phyloP scores from a whole-genome alignment of 768 basidiomycete species.

The Fistulinella prunicolor region DNA sequence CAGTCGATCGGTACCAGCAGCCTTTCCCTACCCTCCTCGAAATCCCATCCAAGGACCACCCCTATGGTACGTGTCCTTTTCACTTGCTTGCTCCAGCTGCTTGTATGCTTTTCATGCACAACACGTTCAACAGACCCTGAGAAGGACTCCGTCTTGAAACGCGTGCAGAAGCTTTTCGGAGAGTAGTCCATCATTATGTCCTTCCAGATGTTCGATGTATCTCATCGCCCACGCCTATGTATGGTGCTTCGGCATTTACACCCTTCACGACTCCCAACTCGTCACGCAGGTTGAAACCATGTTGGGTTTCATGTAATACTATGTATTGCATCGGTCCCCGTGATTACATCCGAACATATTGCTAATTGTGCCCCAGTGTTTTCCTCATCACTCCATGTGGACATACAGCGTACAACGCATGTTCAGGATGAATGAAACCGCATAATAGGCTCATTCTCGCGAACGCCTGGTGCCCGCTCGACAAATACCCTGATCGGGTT shows the following conservation, averaged over 20 bases:
- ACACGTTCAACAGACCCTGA: constrained; percentile 67
- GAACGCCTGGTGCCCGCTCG: constrained; percentile 60
- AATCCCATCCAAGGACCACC: constrained; percentile 98
- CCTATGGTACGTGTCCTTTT: constrained; percentile 70
- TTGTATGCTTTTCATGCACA: constrained; percentile 12
- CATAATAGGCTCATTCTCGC: constrained; percentile 70
- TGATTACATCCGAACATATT: constrained; percentile 13
- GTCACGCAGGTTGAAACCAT: constrained; percentile 18
- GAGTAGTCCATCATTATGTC: constrained; percentile 59
- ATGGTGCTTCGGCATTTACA: constrained; percentile 7
- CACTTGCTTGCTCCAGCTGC: background rate
- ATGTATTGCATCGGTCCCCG: constrained; percentile 24
- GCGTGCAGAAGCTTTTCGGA: constrained; percentile 95
- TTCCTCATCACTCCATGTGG: constrained; percentile 12
- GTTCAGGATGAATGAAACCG: constrained; percentile 51
- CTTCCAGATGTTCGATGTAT: constrained; percentile 11
- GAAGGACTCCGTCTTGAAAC: constrained; percentile 93
- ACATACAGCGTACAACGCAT: constrained; percentile 7
- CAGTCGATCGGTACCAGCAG: constrained; percentile 93
- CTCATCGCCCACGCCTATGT: constrained; percentile 10
- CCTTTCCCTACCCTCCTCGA: constrained; percentile 96
- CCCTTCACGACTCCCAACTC: constrained; percentile 9
- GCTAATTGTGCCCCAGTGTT: constrained; percentile 9
- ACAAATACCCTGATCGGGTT: constrained; percentile 69
- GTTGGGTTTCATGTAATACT: constrained; percentile 22